A percentile compares a stretch with the other conserved stretches of the same genome.
phyloP scores from a whole-genome alignment of 225 moss, liverwort and hornwort species.

The Marchantia polymorpha region DNA sequence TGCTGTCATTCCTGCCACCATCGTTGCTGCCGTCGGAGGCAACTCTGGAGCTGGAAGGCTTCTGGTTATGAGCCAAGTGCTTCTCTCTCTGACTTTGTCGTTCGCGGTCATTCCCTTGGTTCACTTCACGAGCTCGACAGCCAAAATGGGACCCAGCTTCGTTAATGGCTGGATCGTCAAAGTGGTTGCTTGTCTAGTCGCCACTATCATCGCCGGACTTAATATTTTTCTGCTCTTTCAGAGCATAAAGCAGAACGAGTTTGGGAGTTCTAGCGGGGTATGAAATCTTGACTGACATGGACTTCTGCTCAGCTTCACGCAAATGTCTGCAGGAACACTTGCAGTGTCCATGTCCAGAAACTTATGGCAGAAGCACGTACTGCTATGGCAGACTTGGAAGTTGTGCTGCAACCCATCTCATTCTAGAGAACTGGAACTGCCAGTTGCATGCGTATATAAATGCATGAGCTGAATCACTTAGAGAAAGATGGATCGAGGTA shows the following conservation, averaged over 20 bases:
- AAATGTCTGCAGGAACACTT: too few species aligned
- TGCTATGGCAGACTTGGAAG: too few species aligned
- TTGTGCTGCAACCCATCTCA: too few species aligned
- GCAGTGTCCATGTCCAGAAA: too few species aligned
- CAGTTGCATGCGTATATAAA: too few species aligned
- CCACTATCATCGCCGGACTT: constrained; percentile 24
- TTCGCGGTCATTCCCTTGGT: constrained; percentile 83
- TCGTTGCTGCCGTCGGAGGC: constrained; percentile 66
- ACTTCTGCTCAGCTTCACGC: too few species aligned
- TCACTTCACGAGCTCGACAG: constrained; percentile 75
- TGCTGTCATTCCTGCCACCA: constrained; percentile 72
- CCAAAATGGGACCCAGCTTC: constrained; percentile 73
- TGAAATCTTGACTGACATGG: too few species aligned
- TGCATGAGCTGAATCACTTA: too few species aligned
- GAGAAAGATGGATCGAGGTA: too few species aligned
- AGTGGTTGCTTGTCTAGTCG: constrained; percentile 12
- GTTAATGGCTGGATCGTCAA: constrained; percentile 34
- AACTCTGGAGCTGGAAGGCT: constrained; percentile 67
- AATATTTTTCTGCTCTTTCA: constrained; percentile 29
- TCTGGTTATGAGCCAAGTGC: constrained; percentile 79
- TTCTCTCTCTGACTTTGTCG: constrained; percentile 69
- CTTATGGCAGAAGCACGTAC: too few species aligned
- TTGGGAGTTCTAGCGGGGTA: neutral
- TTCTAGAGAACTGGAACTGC: too few species aligned
- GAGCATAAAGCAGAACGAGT: constrained; percentile 25